Conservation (phyloP, 2,329 filamentous ascomycete genomes). For the Fusarium sp. region DNA sequence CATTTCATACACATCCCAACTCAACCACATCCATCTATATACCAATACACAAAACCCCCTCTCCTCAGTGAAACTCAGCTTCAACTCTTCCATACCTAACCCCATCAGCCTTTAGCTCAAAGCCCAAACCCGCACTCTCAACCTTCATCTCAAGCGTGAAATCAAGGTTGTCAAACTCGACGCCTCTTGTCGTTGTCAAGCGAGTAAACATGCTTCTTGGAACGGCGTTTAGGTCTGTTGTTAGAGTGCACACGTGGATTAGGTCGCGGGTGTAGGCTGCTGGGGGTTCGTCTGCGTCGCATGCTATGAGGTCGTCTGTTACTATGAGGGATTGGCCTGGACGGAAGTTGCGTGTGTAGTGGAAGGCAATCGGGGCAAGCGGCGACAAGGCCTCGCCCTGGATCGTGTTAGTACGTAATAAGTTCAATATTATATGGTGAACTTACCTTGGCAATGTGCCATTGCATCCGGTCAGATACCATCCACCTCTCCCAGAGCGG, state of each 20-base stretch:
- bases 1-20: neutral
- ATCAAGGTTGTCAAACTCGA: constrained; percentile 85
- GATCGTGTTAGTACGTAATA: neutral
- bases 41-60: neutral
- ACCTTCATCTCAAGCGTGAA: constrained; percentile 88
- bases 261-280: constrained; percentile 71
- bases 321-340: constrained; percentile 82
- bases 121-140: constrained; percentile 79
- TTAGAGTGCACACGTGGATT: constrained; percentile 81
- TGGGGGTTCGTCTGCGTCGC: constrained; percentile 76
- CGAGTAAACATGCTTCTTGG: constrained; percentile 79
- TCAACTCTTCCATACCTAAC: constrained; percentile 82
- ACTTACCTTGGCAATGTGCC: constrained; percentile 82
- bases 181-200: constrained; percentile 81
- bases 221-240: constrained; percentile 82
- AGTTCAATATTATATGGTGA: neutral
- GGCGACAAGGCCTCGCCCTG: constrained; percentile 81
- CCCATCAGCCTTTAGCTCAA: constrained; percentile 83
- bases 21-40: neutral
- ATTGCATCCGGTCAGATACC: constrained; percentile 86
- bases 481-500: constrained; percentile 86
- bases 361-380: constrained; percentile 80
- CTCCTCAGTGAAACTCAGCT: constrained; percentile 75
- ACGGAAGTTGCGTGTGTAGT: constrained; percentile 88
- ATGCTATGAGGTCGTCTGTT: constrained; percentile 84